Evolutionary conservation across 257 asterid species (phyloP), one percentile per base, ranked within the genome.

Genomic region (Ilex asprella): DNA sequence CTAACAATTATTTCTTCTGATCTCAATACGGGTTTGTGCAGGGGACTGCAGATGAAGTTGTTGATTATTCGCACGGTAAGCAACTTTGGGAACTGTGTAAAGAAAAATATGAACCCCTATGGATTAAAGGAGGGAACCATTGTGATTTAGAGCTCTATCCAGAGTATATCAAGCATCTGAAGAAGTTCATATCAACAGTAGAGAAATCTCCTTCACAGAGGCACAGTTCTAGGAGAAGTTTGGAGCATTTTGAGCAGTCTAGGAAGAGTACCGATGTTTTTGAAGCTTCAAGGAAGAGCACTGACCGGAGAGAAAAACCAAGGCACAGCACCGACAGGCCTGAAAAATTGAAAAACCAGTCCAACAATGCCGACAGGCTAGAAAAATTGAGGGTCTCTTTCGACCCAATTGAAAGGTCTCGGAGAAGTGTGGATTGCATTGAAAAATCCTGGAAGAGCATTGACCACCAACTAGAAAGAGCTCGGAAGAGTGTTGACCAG

Each of bases 1-100:
- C 27, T 21, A 21, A 21, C 27, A 21, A 21, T 21, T 21, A 21
- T 21, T 21, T 21, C 27, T 21, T 21, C 27, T 21, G 27, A 21
- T 21, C 27, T 21, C 27, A 21, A 0, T 21, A 21, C 27, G 27
- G 27, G 1, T 21, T 21, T 21, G 43, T 55, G 63, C 81, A 89
- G 97, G 97, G 97, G 65, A 86, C 95, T 46, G 87, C 91, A 12
- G 97, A 89, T 69, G 97, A 89, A 73, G 97, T 89, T 56, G 97
- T 89, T 21, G 87, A 89, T 71, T 81, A 78, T 54, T 86, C 97
- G 14, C 97, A 89, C 6, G 97, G 95, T 16, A 84, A 89, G 78
- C 94, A 86, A 68, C 91, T 86, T 10, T 89, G 91, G 94, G 94
- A 87, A 58, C 87, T 86, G 58, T 86, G 97, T 58, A 89, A 82